These are phyloP conservation scores for Byssothecium circinans DNA, from an alignment of 2,329 filamentous ascomycete genomes.

Conservation along the genomic window DNA sequence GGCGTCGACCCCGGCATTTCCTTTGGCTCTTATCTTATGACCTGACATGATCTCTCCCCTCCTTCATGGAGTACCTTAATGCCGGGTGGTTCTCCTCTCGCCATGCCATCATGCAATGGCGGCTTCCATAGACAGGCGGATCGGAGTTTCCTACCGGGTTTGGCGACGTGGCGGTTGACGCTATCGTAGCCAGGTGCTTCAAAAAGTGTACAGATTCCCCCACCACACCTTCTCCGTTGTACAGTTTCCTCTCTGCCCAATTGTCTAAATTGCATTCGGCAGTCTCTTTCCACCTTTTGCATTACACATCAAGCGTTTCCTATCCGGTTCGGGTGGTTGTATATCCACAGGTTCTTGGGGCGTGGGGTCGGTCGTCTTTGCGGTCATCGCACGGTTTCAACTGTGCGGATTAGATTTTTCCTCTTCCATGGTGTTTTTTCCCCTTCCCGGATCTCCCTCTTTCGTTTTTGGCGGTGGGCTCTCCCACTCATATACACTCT, in stretches of 20 bases:
- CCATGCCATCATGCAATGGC: constrained; percentile 31
- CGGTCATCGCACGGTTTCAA: not conserved
- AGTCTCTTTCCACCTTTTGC: constrained; percentile 14
- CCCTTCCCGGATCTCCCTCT: constrained; percentile 8
- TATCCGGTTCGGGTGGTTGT: constrained; percentile 13
- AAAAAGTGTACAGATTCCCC: constrained; percentile 29
- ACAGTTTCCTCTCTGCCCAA: constrained; percentile 13
- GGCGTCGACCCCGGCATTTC: constrained; percentile 11
- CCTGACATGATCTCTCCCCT: constrained; percentile 37
- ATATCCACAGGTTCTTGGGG: not conserved
- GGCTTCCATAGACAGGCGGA: constrained; percentile 38
- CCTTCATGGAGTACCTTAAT: constrained; percentile 33
- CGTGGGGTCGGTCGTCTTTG: constrained; percentile 4
- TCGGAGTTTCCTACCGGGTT: constrained; percentile 2
- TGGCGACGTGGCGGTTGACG: not conserved
- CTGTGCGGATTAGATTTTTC: constrained; percentile 24
- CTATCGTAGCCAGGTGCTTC: constrained; percentile 9
- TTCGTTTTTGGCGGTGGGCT: constrained; percentile 1
- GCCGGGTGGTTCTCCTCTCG: constrained; percentile 27
- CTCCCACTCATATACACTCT: constrained; percentile 13
- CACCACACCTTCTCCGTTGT: constrained; percentile 23
- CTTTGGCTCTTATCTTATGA: constrained; percentile 34
- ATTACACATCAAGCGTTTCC: constrained; percentile 24
- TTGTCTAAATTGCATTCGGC: constrained; percentile 19
- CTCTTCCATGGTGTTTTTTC: constrained; percentile 19